Evolutionary conservation across 2,329 filamentous ascomycete genomes (phyloP).

Genomic region (Phaeosphaeria sp.): DNA sequence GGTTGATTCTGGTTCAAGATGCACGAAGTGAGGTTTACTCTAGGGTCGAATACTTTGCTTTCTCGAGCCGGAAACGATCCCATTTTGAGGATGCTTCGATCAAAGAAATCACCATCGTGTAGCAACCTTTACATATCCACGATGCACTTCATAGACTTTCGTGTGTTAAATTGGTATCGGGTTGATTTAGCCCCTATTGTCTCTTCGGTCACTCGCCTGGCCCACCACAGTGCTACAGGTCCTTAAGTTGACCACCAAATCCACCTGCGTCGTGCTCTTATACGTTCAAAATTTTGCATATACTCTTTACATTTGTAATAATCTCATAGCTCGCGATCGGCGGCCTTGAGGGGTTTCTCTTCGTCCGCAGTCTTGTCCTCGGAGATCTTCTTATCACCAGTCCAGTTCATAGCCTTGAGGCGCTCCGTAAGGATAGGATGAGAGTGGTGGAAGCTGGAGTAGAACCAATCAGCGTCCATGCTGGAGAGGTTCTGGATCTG

Average conservation of each 20-base stretch:
- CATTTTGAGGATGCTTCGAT: too few relatives aligned
- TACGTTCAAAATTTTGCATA: neutral
- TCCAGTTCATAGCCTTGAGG: constrained; percentile 89
- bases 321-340: constrained; percentile 76
- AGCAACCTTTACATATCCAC: too few relatives aligned
- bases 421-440: constrained; percentile 96
- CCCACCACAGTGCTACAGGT: neutral
- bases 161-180: too few relatives aligned
- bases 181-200: too few relatives aligned
- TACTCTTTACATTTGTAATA: neutral
- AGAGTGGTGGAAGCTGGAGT: constrained; percentile 97
- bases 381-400: constrained; percentile 65
- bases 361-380: constrained; percentile 60
- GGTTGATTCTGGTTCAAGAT: too few relatives aligned
- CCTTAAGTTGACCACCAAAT: neutral
- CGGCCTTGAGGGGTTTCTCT: constrained; percentile 70
- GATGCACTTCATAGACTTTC: too few relatives aligned
- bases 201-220: too few relatives aligned
- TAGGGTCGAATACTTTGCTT: too few relatives aligned
- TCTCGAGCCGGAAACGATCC: too few relatives aligned
- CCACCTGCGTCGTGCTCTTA: neutral
- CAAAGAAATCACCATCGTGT: too few relatives aligned
- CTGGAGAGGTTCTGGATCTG: constrained; percentile 98
- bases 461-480: constrained; percentile 99
- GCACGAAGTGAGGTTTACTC: too few relatives aligned